Evolutionary conservation across 2,329 filamentous ascomycete species (phyloP).

Genomic region (Pseudopyricularia javanii): DNA sequence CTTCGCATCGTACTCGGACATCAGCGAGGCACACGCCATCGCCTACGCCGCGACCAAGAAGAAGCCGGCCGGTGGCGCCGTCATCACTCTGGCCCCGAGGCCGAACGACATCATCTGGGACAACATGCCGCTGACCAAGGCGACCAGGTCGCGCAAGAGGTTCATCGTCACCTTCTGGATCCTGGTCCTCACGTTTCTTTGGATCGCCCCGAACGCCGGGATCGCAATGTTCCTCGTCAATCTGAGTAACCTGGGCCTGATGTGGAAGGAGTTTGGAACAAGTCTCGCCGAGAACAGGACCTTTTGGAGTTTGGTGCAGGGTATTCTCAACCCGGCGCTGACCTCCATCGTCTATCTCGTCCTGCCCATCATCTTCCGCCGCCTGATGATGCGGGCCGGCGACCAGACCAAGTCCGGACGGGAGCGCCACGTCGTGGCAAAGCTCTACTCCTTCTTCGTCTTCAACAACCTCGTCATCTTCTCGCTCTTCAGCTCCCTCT

Average conservation of each 20-base stretch:
- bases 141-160: slow-evolving; percentile 57
- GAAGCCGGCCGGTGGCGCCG: slow-evolving; percentile 67
- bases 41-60: slow-evolving; percentile 73
- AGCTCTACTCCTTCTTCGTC: slow-evolving; percentile 90
- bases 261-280: slow-evolving; percentile 65
- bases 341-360: slow-evolving; percentile 80
- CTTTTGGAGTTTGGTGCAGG: slow-evolving; percentile 81
- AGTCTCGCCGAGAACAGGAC: slow-evolving; percentile 49
- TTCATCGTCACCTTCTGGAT: slow-evolving; percentile 81
- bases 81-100: slow-evolving; percentile 65
- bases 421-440: slow-evolving; percentile 80
- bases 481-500: slow-evolving; percentile 77
- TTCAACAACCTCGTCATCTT: slow-evolving; percentile 96
- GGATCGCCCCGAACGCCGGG: slow-evolving; percentile 85
- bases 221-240: slow-evolving; percentile 92
- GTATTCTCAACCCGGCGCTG: slow-evolving; percentile 78
- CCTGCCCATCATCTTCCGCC: slow-evolving; percentile 82
- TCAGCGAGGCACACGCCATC: slow-evolving; percentile 77
- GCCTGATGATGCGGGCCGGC: slow-evolving; percentile 69
- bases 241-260: slow-evolving; percentile 61
- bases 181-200: slow-evolving; percentile 64
- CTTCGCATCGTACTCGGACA: slow-evolving; percentile 86
- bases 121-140: slow-evolving; percentile 65
- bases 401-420: slow-evolving; percentile 86
- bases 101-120: slow-evolving; percentile 95